Conservation (phyloP, 2,329 filamentous ascomycete genomes). For the Neonectria magnoliae region DNA sequence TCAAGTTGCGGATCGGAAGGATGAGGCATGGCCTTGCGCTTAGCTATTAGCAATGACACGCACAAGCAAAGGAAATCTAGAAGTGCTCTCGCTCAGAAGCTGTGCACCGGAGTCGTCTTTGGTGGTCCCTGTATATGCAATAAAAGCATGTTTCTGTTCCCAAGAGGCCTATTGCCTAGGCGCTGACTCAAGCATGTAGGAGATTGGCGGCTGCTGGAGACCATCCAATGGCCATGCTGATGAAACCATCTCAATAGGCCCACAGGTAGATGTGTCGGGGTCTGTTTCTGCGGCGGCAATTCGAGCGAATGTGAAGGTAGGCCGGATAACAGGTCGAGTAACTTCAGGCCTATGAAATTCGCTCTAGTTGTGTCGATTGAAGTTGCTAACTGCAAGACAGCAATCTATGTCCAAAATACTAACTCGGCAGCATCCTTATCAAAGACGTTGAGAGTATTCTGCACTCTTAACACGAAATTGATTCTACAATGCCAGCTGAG, state of each 20-base stretch:
- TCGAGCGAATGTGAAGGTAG: conserved; percentile 21
- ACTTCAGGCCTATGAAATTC: conserved; percentile 18
- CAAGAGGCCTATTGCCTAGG: background rate
- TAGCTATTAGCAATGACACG: conserved; percentile 17
- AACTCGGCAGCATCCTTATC: conserved; percentile 18
- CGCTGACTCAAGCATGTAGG: conserved; percentile 11
- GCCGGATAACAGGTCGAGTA: conserved; percentile 27
- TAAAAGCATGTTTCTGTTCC: conserved; percentile 13
- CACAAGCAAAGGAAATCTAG: conserved; percentile 8
- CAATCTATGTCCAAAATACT: conserved; percentile 28
- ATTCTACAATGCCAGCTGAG: conserved; percentile 26
- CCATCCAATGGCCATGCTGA: conserved; percentile 26
- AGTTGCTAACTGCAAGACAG: background rate
- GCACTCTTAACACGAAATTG: conserved; percentile 25
- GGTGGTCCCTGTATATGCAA: conserved; percentile 32
- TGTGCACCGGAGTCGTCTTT: conserved; percentile 26
- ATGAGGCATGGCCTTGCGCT: conserved; percentile 24
- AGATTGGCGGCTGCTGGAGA: conserved; percentile 30
- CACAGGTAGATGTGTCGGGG: conserved; percentile 20
- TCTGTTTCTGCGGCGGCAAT: conserved; percentile 28
- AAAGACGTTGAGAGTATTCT: conserved; percentile 28
- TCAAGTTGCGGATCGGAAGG: conserved; percentile 30
- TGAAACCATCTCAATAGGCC: conserved; percentile 20
- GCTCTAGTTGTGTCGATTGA: background rate
- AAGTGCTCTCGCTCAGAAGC: conserved; percentile 24